phyloP scores from a whole-genome alignment of 495 filamentous ascomycete species.

The Annulohypoxylon maeteangense region DNA sequence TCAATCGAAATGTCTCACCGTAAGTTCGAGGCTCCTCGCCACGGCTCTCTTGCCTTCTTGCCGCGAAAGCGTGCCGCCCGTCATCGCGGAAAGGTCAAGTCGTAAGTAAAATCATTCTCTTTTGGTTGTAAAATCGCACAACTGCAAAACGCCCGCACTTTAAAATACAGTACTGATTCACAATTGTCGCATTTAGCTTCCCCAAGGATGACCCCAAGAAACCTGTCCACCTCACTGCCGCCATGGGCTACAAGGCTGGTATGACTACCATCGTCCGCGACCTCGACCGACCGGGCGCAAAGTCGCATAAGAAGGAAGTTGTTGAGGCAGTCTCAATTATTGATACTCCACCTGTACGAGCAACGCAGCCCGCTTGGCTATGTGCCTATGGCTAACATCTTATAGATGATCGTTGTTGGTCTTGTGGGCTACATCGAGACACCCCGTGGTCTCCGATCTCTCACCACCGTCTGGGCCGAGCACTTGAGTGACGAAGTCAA shows the following conservation, averaged over 20 bases:
- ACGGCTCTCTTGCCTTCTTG: slow-evolving; percentile 97
- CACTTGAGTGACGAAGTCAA: slow-evolving; percentile 98
- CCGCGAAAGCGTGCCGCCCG: slow-evolving; percentile 96
- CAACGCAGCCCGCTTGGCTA: slow-evolving; percentile 72
- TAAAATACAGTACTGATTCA: slow-evolving; percentile 24
- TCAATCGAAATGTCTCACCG: slow-evolving; percentile 70
- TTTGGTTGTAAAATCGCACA: not conserved
- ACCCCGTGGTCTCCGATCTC: slow-evolving; percentile 98
- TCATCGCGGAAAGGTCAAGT: slow-evolving; percentile 98
- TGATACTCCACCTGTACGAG: slow-evolving; percentile 98
- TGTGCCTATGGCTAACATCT: slow-evolving; percentile 71
- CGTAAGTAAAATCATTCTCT: slow-evolving; percentile 64
- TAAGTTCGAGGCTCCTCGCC: slow-evolving; percentile 92
- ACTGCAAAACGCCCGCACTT: not conserved
- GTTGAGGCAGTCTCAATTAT: slow-evolving; percentile 99
- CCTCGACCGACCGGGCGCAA: slow-evolving; percentile 98
- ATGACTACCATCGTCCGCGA: slow-evolving; percentile 99
- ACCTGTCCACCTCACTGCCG: slow-evolving; percentile 97
- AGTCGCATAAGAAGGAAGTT: slow-evolving; percentile 99
- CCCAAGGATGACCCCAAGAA: slow-evolving; percentile 99
- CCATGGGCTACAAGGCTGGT: slow-evolving; percentile 99
- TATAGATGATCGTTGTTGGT: slow-evolving; percentile 97
- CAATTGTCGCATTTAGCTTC: slow-evolving; percentile 66
- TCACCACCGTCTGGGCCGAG: slow-evolving; percentile 99
- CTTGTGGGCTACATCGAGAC: slow-evolving; percentile 99